Percentiles rank a stretch among this genome's conserved stretches.
Conservation (phyloP, 2,329 filamentous ascomycete genomes). For the Ophiocordyceps camponoti-rufipedis region DNA sequence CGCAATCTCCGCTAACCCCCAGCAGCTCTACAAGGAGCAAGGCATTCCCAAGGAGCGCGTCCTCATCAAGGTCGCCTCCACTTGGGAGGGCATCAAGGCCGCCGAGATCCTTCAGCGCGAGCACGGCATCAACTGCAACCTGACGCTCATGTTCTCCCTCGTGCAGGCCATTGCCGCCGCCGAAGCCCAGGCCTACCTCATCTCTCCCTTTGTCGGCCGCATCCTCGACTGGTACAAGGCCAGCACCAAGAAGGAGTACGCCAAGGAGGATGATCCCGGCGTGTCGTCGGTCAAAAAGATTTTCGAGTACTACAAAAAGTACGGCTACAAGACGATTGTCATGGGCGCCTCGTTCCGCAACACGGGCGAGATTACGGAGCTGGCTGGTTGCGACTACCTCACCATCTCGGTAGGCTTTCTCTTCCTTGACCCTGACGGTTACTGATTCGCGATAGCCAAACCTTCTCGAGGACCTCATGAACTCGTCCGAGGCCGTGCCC, state of each 20-base stretch:
- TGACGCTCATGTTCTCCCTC: slow-evolving; percentile 96
- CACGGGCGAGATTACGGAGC: slow-evolving; percentile 89
- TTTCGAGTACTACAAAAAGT: slow-evolving; percentile 99
- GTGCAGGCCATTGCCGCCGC: slow-evolving; percentile 90
- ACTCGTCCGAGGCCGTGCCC: slow-evolving; percentile 64
- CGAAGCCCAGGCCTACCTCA: slow-evolving; percentile 90
- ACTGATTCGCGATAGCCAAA: slow-evolving; percentile 42
- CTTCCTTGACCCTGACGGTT: too few species aligned
- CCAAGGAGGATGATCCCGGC: slow-evolving; percentile 81
- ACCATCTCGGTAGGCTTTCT: slow-evolving; percentile 91
- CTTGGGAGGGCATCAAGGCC: slow-evolving; percentile 99
- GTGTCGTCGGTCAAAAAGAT: slow-evolving; percentile 85
- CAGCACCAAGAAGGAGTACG: slow-evolving; percentile 81
- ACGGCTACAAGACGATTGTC: slow-evolving; percentile 96
- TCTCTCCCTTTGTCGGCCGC: slow-evolving; percentile 96
- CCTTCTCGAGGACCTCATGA: slow-evolving; percentile 85
- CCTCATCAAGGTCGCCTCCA: slow-evolving; percentile 97
- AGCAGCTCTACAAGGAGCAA: slow-evolving; percentile 78
- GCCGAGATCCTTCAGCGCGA: slow-evolving; percentile 91
- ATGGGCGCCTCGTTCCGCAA: slow-evolving; percentile 99
- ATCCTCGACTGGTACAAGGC: slow-evolving; percentile 99
- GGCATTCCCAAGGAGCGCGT: slow-evolving; percentile 88
- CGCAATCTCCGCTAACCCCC: slow-evolving; percentile 1
- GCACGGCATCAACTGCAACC: slow-evolving; percentile 94
- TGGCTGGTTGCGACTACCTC: slow-evolving; percentile 95